Evolutionary conservation across 768 basidiomycete genomes (phyloP).

Genomic region (Trichaptum fuscoviolaceum): DNA sequence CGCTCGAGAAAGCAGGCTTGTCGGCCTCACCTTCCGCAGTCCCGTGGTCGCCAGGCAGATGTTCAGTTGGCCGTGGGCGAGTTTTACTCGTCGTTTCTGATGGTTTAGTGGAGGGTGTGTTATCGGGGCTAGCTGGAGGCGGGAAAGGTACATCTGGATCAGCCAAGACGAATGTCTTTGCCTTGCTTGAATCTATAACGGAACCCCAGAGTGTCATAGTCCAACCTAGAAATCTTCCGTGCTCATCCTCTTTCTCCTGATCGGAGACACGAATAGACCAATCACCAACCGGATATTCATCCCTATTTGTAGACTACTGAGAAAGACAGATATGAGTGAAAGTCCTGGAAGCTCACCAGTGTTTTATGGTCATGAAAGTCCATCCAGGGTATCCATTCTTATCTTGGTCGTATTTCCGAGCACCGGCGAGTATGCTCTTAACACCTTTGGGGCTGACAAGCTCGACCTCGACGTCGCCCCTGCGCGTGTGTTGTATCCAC

Average conservation of each 20-base stretch:
- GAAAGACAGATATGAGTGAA: constrained; percentile 5
- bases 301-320: constrained; percentile 49
- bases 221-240: constrained; percentile 81
- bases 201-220: constrained; percentile 91
- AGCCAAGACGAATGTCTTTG: constrained; percentile 48
- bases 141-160: constrained; percentile 48
- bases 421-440: constrained; percentile 75
- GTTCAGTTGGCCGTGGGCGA: constrained; percentile 79
- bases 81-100: constrained; percentile 47
- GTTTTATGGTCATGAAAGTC: constrained; percentile 98
- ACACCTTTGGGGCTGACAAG: constrained; percentile 81
- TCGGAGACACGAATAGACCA: constrained; percentile 91
- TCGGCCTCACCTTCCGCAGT: constrained; percentile 73
- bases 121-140: constrained; percentile 31
- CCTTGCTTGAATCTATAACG: constrained; percentile 63
- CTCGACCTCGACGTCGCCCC: constrained; percentile 94
- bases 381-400: constrained; percentile 81
- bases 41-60: constrained; percentile 85
- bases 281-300: constrained; percentile 82
- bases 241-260: constrained; percentile 46
- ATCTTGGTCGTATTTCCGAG: constrained; percentile 59
- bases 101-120: constrained; percentile 31
- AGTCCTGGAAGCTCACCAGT: constrained; percentile 61
- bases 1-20: constrained; percentile 60
- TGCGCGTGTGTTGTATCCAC: constrained; percentile 81